Evolutionary conservation across 2,329 filamentous ascomycete species (phyloP).

Genomic region (Phaeomoniella chlamydospora): DNA sequence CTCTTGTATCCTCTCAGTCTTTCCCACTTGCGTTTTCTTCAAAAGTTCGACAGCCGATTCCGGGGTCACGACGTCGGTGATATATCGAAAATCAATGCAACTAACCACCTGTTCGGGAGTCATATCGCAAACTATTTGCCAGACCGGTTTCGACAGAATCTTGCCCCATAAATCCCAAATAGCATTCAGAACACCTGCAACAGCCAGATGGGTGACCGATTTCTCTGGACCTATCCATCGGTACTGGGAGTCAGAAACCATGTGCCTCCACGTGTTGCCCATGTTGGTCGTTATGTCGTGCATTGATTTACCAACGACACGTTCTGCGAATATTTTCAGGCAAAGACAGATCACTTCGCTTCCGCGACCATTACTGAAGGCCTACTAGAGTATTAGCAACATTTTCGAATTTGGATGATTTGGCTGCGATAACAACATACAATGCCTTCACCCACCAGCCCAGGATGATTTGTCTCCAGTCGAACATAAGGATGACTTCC

Average conservation of each 20-base stretch:
- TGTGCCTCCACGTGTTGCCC: slow-evolving; percentile 79
- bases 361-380: slow-evolving; percentile 76
- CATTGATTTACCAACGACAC: slow-evolving; percentile 61
- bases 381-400: slow-evolving; percentile 16
- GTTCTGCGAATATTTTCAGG: slow-evolving; percentile 63
- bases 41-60: slow-evolving; percentile 44
- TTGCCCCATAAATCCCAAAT: slow-evolving; percentile 81
- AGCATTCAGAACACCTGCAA: slow-evolving; percentile 68
- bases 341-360: slow-evolving; percentile 86
- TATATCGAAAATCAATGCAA: slow-evolving; percentile 76
- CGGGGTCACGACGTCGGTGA: slow-evolving; percentile 69
- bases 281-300: slow-evolving; percentile 65
- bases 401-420: slow-evolving; percentile 19
- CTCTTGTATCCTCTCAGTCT: slow-evolving; percentile 3
- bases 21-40: slow-evolving; percentile 1
- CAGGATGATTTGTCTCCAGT: slow-evolving; percentile 57
- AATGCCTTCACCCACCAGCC: slow-evolving; percentile 24
- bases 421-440: too few species aligned
- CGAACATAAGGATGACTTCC: slow-evolving; percentile 91
- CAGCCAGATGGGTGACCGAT: slow-evolving; percentile 72
- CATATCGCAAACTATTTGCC: slow-evolving; percentile 71
- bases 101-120: slow-evolving; percentile 60
- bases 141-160: slow-evolving; percentile 61
- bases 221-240: slow-evolving; percentile 91
- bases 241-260: slow-evolving; percentile 81